phyloP scores from a whole-genome alignment of 345 rosid genomes.

The Adansonia digitata region DNA sequence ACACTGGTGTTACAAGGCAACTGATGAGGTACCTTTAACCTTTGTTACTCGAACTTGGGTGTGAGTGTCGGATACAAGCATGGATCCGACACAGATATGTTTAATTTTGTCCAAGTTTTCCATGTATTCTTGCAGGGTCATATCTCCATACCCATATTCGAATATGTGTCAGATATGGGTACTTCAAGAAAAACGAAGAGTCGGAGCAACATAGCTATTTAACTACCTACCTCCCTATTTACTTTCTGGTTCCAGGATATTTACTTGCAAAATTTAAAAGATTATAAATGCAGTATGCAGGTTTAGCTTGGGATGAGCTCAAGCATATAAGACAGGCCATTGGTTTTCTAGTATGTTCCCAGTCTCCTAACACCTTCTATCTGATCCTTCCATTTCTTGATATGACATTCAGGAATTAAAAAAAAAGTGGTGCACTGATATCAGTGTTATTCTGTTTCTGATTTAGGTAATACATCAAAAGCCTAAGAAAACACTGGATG shows the following conservation, averaged over 20 bases:
- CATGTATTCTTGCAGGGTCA: too few relatives aligned
- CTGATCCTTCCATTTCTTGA: neutral
- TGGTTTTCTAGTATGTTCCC: constrained; percentile 69
- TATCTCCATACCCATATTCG: too few relatives aligned
- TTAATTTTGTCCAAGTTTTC: too few relatives aligned
- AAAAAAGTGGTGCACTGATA: neutral
- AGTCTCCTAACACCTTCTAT: neutral
- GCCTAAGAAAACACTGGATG: constrained; percentile 81
- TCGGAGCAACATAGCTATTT: too few relatives aligned
- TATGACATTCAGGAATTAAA: neutral
- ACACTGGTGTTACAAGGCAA: constrained; percentile 93
- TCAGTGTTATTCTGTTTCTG: neutral
- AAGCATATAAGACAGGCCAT: constrained; percentile 94
- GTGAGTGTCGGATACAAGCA: too few relatives aligned
- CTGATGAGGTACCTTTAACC: constrained; percentile 66
- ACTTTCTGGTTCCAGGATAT: neutral
- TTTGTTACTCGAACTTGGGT: too few relatives aligned
- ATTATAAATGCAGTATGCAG: constrained; percentile 62
- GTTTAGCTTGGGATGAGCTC: constrained; percentile 91
- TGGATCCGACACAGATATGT: too few relatives aligned
- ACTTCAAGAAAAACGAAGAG: too few relatives aligned
- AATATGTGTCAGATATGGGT: too few relatives aligned
- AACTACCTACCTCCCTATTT: constrained; percentile 13
- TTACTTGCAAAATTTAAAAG: neutral
- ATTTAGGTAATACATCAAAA: constrained; percentile 90